Percentiles rank a stretch among this genome's conserved stretches.
Conservation (phyloP, 2,329 filamentous ascomycete genomes). For the Colletotrichum sp. region DNA sequence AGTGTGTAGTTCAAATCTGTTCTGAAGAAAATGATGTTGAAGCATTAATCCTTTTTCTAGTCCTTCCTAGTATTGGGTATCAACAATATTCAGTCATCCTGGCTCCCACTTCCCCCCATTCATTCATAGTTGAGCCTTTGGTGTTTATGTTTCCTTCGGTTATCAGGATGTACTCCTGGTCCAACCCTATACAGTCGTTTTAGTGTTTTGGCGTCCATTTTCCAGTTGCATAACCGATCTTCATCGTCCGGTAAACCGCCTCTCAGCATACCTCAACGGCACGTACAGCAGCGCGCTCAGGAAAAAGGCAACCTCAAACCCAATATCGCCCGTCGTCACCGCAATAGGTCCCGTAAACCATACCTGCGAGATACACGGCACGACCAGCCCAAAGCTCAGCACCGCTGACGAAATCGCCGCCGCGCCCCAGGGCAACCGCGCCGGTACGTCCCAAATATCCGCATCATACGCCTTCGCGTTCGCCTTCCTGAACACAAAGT, state of each 20-base stretch:
- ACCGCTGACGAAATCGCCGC: slow-evolving; percentile 47
- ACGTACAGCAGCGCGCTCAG: slow-evolving; percentile 53
- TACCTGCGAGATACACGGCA: slow-evolving; percentile 65
- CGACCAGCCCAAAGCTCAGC: slow-evolving; percentile 49
- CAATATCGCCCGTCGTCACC: slow-evolving; percentile 65
- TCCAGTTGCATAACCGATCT: fast-evolving
- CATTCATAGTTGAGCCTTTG: not conserved
- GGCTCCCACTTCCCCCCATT: not conserved
- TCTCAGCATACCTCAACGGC: slow-evolving; percentile 52
- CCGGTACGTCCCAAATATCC: slow-evolving; percentile 48
- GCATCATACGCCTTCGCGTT: slow-evolving; percentile 46
- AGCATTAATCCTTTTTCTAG: not conserved
- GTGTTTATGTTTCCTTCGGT: not conserved
- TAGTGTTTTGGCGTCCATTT: not conserved
- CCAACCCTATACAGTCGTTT: not conserved
- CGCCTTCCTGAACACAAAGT: slow-evolving; percentile 44
- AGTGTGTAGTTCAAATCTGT: too few species aligned
- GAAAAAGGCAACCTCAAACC: slow-evolving; percentile 67
- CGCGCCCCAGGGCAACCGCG: slow-evolving; percentile 43
- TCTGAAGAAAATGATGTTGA: not conserved
- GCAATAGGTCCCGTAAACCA: slow-evolving; percentile 69
- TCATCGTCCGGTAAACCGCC: slow-evolving; percentile 25
- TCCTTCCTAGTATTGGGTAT: not conserved
- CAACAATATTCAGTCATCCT: not conserved
- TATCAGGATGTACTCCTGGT: not conserved